These are phyloP conservation scores for Cryptococcus depauperatus DNA, from an alignment of 1,284 basidiomycete species.

Conservation along the genomic window DNA sequence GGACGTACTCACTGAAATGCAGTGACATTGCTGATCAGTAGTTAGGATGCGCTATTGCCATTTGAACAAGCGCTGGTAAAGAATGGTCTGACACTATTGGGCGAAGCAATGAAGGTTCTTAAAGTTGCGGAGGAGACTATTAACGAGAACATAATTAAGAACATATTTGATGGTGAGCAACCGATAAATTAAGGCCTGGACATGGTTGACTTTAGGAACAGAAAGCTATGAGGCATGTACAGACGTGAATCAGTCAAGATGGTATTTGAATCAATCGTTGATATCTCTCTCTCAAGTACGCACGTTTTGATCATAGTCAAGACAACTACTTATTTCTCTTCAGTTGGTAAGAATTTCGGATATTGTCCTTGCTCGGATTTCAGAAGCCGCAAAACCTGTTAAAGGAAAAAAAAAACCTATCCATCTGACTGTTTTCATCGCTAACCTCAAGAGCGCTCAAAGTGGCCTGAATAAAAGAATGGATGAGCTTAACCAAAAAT, in stretches of 20 bases:
- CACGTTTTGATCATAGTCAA: background rate
- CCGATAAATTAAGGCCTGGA: background rate
- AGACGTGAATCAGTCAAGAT: too few species aligned
- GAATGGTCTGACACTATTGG: background rate
- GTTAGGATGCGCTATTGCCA: background rate
- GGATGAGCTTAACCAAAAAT: background rate
- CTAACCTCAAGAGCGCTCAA: background rate
- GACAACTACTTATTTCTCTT: background rate
- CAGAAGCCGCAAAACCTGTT: constrained; percentile 9
- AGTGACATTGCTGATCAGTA: background rate
- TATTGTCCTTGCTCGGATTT: constrained; percentile 7
- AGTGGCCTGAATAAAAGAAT: background rate
- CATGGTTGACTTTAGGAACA: constrained; percentile 20
- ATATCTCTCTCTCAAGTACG: constrained; percentile 7
- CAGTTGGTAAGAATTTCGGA: constrained; percentile 11
- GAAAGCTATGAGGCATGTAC: constrained; percentile 18
- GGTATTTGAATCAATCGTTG: constrained; percentile 7
- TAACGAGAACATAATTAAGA: background rate
- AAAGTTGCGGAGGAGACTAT: background rate
- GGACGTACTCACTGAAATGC: background rate
- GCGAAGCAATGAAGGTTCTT: constrained; percentile 1
- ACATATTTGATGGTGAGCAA: constrained; percentile 5
- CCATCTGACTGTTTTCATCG: background rate
- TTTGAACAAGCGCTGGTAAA: constrained; percentile 3
- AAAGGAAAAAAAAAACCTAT: constrained; percentile 25